phyloP scores from a whole-genome alignment of 768 basidiomycete genomes.

The Russula emetica region DNA sequence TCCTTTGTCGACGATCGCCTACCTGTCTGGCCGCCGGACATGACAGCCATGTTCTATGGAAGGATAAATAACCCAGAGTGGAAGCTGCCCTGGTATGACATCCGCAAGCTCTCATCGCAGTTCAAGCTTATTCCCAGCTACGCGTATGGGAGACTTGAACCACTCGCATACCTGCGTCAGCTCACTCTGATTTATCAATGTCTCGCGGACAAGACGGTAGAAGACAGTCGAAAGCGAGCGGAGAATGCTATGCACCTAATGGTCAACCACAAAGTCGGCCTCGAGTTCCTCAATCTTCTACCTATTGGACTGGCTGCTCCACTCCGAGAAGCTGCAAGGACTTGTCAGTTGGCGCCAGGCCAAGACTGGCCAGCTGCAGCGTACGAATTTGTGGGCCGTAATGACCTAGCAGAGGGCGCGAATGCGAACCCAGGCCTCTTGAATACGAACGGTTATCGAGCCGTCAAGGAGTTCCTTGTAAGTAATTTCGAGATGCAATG shows the following conservation, averaged over 20 bases:
- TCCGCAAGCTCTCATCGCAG: conserved; percentile 42
- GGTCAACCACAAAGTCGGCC: conserved; percentile 45
- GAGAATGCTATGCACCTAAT: conserved; percentile 58
- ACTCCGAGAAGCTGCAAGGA: conserved; percentile 76
- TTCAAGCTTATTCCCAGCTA: conserved; percentile 50
- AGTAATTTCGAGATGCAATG: conserved; percentile 28
- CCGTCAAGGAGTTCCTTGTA: conserved; percentile 57
- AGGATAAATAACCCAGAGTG: conserved; percentile 61
- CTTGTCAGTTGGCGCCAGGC: conserved; percentile 76
- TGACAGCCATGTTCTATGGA: conserved; percentile 59
- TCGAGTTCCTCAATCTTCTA: conserved; percentile 49
- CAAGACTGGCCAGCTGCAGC: conserved; percentile 66
- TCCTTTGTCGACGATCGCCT: conserved; percentile 63
- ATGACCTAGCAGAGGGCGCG: conserved; percentile 68
- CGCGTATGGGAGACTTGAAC: conserved; percentile 59
- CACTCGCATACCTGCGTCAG: conserved; percentile 49
- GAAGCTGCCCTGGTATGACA: conserved; percentile 47
- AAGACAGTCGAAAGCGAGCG: conserved; percentile 58
- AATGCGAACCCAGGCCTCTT: conserved; percentile 44
- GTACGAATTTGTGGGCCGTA: conserved; percentile 66
- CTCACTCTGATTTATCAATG: conserved; percentile 55
- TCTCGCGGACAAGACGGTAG: conserved; percentile 50
- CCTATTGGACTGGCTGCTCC: conserved; percentile 74
- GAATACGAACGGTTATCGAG: conserved; percentile 51
- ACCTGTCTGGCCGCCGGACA: conserved; percentile 74